Evolutionary conservation across 352 stramenopile species (phyloP), one percentile per base, ranked within the genome.

Genomic region (Globisporangium middletonii): DNA sequence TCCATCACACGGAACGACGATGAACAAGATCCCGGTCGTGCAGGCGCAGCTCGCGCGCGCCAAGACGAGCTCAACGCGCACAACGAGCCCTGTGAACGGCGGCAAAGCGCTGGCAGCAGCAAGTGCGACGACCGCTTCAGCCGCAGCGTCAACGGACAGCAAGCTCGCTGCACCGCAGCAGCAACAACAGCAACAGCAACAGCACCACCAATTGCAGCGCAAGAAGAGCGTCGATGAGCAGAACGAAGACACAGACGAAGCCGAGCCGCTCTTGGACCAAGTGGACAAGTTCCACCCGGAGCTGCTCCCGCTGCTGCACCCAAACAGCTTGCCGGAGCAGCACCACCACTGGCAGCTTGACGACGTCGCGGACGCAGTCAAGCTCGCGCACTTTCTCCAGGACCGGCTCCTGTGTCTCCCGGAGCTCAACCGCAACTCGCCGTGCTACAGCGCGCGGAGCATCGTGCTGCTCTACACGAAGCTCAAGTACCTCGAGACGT

Each of bases 391-490:
- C 33, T 66, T 81, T 46, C 62, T 94, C 45, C 83, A 94, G 37
- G 83, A 89, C 41, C 79, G 80, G 19, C 56, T 91, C 59, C 61
- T 94, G 30, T 86, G 78, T 55, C 67, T 90, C 12, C 81, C 80
- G 1, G 83, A 90, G 58, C 66, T 90, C 42, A 91, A 90, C 67
- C 83, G 77, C 57, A 87, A 75, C 67, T 90, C 83, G 30, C 79
- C 83, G 28, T 90, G 79, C 69, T 90, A 90, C 69, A 92, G 72
- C 47, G 83, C 83, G 19, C 79, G 83, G 15, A 75, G 68, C 35
- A 81, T 94, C 47, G 77, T 94, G 57, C 65, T 92, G 63, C 75
- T 92, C 30, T 94, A 87, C 62, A 94, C 81, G 30, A 94, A 94
- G 63, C 69, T 91, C 56, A 80, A 84, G 56, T 94, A 94, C 65